A percentile compares a stretch with the other conserved stretches of the same genome.
Evolutionary conservation across 495 filamentous ascomycete species (phyloP).

Genomic region (Eremomyces bilateralis): DNA sequence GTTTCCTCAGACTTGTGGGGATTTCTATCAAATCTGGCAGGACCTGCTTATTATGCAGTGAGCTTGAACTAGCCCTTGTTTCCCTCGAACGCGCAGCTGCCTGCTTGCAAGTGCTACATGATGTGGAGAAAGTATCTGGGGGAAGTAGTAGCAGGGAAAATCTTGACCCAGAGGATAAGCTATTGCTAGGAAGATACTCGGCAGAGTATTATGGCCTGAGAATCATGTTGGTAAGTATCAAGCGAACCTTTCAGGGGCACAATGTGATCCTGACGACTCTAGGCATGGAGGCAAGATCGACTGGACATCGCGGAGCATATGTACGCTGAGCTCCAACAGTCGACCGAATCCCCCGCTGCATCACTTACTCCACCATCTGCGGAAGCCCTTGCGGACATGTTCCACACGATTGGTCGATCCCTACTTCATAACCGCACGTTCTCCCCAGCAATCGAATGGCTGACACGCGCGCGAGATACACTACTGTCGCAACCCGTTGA

Average conservation of each 20-base stretch:
- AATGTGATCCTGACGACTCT: too few species aligned
- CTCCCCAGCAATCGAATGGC: constrained; percentile 41
- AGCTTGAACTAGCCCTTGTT: constrained; percentile 32
- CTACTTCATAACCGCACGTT: constrained; percentile 30
- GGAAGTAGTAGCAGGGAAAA: too few species aligned
- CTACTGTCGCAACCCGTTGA: constrained; percentile 34
- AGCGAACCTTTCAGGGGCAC: too few species aligned
- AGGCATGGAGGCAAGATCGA: constrained; percentile 53
- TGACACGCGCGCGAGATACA: constrained; percentile 43
- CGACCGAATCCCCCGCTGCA: constrained; percentile 23
- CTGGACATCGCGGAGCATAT: constrained; percentile 59
- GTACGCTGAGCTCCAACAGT: constrained; percentile 33
- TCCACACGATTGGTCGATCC: constrained; percentile 50
- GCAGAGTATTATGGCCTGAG: constrained; percentile 51
- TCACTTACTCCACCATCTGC: constrained; percentile 26
- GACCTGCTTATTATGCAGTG: constrained; percentile 35
- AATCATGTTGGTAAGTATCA: constrained; percentile 39
- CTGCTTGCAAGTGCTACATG: constrained; percentile 38
- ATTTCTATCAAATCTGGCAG: constrained; percentile 43
- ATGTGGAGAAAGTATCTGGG: constrained; percentile 22
- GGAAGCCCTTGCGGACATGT: constrained; percentile 46
- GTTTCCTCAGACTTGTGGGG: constrained; percentile 28
- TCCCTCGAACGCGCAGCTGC: constrained; percentile 41
- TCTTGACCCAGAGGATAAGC: constrained; percentile 15
- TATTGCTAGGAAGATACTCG: constrained; percentile 20